Conservation (phyloP, 140 eudicot species). For the Senecio squalidus region DNA sequence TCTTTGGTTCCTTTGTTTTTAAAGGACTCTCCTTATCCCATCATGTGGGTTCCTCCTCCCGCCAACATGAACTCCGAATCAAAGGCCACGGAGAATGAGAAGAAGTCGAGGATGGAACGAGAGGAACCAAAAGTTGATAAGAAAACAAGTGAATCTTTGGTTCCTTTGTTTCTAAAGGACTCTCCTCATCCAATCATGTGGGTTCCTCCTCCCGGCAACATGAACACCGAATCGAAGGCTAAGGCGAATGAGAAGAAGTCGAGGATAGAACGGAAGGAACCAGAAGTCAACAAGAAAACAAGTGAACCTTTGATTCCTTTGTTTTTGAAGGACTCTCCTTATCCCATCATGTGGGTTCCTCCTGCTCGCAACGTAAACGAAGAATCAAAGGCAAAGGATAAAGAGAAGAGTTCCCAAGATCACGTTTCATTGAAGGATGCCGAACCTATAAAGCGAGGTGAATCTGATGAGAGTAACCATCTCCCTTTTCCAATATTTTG, state of each 20-base stretch:
- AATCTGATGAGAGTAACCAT: slow-evolving; percentile 9
- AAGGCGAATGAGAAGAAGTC: slow-evolving; percentile 10
- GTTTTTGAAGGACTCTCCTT: slow-evolving; percentile 27
- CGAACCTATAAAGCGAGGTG: slow-evolving; percentile 23
- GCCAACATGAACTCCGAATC: slow-evolving; percentile 20
- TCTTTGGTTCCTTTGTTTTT: slow-evolving; percentile 31
- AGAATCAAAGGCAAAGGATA: slow-evolving; percentile 12
- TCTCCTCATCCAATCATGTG: slow-evolving; percentile 47
- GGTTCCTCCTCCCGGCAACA: slow-evolving; percentile 49
- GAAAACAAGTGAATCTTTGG: slow-evolving; percentile 19
- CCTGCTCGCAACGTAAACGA: slow-evolving; percentile 21
- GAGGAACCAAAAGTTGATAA: slow-evolving; percentile 26
- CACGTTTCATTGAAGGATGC: slow-evolving; percentile 5
- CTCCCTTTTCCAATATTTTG: slow-evolving; percentile 47
- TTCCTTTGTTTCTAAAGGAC: slow-evolving; percentile 34
- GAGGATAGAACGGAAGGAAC: slow-evolving; percentile 32
- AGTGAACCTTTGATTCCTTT: slow-evolving; percentile 29
- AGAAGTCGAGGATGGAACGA: slow-evolving; percentile 29
- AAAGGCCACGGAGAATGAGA: slow-evolving; percentile 20
- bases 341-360: slow-evolving; percentile 65
- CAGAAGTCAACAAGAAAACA: slow-evolving; percentile 21
- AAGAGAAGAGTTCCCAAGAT: slow-evolving; percentile 16
- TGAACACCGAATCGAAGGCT: slow-evolving; percentile 7
- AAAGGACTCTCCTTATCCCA: slow-evolving; percentile 41
- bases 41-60: slow-evolving; percentile 59